phyloP scores from a whole-genome alignment of 495 filamentous ascomycete genomes.

The Pseudotulostoma volvatum region DNA sequence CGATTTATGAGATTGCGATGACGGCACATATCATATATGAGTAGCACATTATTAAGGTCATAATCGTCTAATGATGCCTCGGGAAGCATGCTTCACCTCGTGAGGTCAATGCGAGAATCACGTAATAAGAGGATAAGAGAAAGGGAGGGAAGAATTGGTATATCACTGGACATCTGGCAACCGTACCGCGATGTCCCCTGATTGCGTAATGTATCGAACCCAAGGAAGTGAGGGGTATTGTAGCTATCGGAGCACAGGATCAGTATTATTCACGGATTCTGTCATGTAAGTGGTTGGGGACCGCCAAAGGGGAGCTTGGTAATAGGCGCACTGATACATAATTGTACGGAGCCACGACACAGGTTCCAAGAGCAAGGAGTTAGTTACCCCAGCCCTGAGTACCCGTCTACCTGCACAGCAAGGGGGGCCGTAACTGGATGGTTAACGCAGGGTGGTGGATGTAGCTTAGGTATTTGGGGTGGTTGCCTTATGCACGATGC shows the following conservation, averaged over 20 bases:
- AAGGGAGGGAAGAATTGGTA: neutral
- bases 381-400: too few relatives aligned
- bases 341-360: neutral
- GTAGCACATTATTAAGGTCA: too few relatives aligned
- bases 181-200: constrained; percentile 84
- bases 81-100: too few relatives aligned
- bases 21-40: too few relatives aligned
- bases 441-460: too few relatives aligned
- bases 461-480: too few relatives aligned
- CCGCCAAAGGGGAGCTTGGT: neutral
- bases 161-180: constrained; percentile 69
- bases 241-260: constrained; percentile 32
- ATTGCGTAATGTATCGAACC: constrained; percentile 97
- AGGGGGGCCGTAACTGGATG: too few relatives aligned
- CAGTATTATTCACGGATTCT: constrained; percentile 1
- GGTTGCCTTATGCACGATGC: neutral
- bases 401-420: too few relatives aligned
- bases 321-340: neutral
- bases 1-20: too few relatives aligned
- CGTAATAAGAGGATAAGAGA: neutral
- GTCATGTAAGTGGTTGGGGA: too few relatives aligned
- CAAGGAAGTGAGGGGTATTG: constrained; percentile 98
- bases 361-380: too few relatives aligned
- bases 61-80: too few relatives aligned
- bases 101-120: neutral